Conservation (phyloP, 345 rosid genomes). For the Camelina neglecta region DNA sequence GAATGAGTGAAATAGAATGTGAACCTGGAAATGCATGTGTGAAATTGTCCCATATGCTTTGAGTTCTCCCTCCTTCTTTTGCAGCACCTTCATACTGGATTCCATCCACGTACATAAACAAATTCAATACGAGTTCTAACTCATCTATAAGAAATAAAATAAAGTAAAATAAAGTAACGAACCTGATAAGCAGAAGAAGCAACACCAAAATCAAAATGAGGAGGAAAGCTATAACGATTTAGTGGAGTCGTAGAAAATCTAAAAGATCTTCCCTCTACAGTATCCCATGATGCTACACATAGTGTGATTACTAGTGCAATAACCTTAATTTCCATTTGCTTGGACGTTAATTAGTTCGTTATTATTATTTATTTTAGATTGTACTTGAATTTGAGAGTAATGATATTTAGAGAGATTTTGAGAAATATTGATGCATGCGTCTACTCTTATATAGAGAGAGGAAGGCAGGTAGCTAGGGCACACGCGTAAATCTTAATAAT, state of each 20-base stretch:
- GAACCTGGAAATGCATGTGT: slow-evolving; percentile 43
- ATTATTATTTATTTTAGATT: background rate
- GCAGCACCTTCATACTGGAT: slow-evolving; percentile 50
- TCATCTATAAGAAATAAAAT: no score
- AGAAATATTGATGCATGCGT: background rate
- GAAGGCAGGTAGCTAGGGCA: background rate
- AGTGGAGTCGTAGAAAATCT: slow-evolving; percentile 12
- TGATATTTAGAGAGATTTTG: background rate
- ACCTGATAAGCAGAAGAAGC: slow-evolving; percentile 50
- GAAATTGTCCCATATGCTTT: slow-evolving; percentile 48
- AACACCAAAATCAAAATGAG: slow-evolving; percentile 45
- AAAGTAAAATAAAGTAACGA: background rate
- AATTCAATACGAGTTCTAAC: background rate
- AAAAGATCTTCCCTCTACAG: slow-evolving; percentile 27
- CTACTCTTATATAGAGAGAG: background rate
- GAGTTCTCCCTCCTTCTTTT: slow-evolving; percentile 47
- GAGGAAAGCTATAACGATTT: slow-evolving; percentile 41
- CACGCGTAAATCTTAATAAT: background rate
- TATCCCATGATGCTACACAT: slow-evolving; percentile 5
- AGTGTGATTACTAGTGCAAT: slow-evolving; percentile 24
- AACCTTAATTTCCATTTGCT: slow-evolving; percentile 23
- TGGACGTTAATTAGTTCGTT: background rate
- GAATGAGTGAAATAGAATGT: background rate
- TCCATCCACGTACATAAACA: background rate
- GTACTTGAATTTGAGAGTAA: background rate